Evolutionary conservation across 805 yeast genomes (phyloP).

Genomic region (Danielia oregonensis): DNA sequence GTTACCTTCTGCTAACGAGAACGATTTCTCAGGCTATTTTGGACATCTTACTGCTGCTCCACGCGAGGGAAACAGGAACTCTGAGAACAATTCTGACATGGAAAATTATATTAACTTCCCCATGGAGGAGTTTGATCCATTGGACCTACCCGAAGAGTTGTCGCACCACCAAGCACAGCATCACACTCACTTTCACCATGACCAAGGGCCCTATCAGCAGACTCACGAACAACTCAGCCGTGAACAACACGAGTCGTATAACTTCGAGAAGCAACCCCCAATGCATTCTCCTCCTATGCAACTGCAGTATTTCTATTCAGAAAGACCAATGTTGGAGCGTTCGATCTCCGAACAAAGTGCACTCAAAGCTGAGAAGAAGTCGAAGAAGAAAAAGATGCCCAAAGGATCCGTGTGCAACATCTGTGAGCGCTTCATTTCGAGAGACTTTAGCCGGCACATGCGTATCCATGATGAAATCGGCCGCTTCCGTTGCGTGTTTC

Average conservation of each 20-base stretch:
- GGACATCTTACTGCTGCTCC: slow-evolving; percentile 8
- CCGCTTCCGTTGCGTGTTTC: slow-evolving; percentile 41
- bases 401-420: slow-evolving; percentile 38
- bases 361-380: slow-evolving; percentile 1
- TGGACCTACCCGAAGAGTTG: background rate
- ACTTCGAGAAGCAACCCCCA: background rate
- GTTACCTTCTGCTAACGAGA: background rate
- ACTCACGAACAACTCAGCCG: background rate
- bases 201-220: background rate
- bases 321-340: background rate
- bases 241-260: background rate
- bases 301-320: background rate
- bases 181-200: background rate
- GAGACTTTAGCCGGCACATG: slow-evolving; percentile 41
- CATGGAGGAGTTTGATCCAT: slow-evolving; percentile 3
- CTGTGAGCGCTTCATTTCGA: slow-evolving; percentile 38
- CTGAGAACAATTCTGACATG: slow-evolving; percentile 7
- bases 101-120: slow-evolving; percentile 8
- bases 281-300: background rate
- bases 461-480: slow-evolving; percentile 43
- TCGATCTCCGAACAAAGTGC: background rate
- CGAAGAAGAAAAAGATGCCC: slow-evolving; percentile 24
- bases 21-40: background rate
- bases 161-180: background rate
- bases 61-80: slow-evolving; percentile 2